Evolutionary conservation across 2,329 filamentous ascomycete species (phyloP).

Genomic region (Exophiala sp.): DNA sequence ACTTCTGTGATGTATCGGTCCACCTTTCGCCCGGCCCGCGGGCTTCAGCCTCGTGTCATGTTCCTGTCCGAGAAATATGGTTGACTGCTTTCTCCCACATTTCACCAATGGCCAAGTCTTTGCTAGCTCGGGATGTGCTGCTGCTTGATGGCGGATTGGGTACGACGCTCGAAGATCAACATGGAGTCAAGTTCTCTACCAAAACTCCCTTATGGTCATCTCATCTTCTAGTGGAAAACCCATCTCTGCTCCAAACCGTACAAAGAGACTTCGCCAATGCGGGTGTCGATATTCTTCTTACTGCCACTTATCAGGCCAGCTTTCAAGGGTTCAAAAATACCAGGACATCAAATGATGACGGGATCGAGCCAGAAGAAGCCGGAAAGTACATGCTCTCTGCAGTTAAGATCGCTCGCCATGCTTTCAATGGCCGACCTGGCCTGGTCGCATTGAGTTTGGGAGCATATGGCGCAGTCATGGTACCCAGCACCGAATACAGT

Average conservation of each 20-base stretch:
- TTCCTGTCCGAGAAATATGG: no score
- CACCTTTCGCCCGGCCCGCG: no score
- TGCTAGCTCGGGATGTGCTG: conserved; percentile 32
- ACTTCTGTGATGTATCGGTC: no score
- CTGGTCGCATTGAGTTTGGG: conserved; percentile 56
- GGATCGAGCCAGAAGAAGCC: conserved; percentile 25
- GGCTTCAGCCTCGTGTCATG: no score
- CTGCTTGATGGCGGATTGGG: conserved; percentile 63
- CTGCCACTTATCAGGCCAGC: conserved; percentile 62
- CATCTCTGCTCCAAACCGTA: conserved; percentile 48
- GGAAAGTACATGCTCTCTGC: conserved; percentile 34
- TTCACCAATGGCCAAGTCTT: conserved; percentile 4
- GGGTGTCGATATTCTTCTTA: conserved; percentile 59
- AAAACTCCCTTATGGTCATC: conserved; percentile 62
- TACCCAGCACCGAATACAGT: conserved; percentile 60
- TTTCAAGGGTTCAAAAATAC: conserved; percentile 52
- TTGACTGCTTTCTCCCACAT: no score
- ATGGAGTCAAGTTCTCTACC: conserved; percentile 48
- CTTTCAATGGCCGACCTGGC: conserved; percentile 36
- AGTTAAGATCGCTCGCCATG: conserved; percentile 35
- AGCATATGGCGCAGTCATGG: conserved; percentile 62
- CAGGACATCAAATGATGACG: conserved; percentile 21
- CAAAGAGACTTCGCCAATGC: conserved; percentile 52
- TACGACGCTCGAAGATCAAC: conserved; percentile 56
- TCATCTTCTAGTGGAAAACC: conserved; percentile 55